These are phyloP conservation scores for Wilcoxina mikolae DNA, from an alignment of 495 filamentous ascomycete genomes.

Conservation along the genomic window DNA sequence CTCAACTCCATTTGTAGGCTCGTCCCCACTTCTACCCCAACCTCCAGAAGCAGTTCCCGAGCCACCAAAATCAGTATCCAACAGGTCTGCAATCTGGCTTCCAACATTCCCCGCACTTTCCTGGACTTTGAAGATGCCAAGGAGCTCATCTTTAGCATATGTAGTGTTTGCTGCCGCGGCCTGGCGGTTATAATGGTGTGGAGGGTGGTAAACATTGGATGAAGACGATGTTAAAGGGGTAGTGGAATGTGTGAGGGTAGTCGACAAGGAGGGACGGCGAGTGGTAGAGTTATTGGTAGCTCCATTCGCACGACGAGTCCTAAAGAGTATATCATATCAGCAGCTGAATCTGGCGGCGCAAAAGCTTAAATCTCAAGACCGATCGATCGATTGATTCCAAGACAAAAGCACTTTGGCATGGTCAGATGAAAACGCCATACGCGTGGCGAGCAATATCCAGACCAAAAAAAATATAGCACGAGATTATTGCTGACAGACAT, in stretches of 20 bases:
- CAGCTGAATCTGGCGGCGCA: too few species aligned
- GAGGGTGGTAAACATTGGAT: constrained; percentile 29
- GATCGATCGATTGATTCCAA: too few species aligned
- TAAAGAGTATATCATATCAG: constrained; percentile 4
- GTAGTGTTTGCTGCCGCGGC: constrained; percentile 40
- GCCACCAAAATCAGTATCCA: constrained; percentile 64
- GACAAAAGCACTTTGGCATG: too few species aligned
- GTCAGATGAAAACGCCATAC: too few species aligned
- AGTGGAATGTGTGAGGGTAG: constrained; percentile 43
- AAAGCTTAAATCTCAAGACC: too few species aligned
- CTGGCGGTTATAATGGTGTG: constrained; percentile 33
- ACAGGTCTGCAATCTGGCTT: constrained; percentile 48
- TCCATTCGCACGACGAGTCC: constrained; percentile 28
- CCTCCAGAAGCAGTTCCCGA: constrained; percentile 48
- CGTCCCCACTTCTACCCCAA: constrained; percentile 69
- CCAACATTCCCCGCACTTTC: constrained; percentile 40
- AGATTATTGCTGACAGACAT: background rate
- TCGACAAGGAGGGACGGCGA: constrained; percentile 29
- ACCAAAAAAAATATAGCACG: too few species aligned
- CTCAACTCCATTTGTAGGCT: constrained; percentile 51
- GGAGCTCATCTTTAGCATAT: constrained; percentile 72
- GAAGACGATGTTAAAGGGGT: constrained; percentile 38
- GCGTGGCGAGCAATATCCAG: too few species aligned
- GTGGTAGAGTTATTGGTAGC: constrained; percentile 18
- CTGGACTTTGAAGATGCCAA: constrained; percentile 56